Percentiles rank a stretch among this genome's conserved stretches.
phyloP scores from a whole-genome alignment of 1,139 yeast species.

The Candida sp. region DNA sequence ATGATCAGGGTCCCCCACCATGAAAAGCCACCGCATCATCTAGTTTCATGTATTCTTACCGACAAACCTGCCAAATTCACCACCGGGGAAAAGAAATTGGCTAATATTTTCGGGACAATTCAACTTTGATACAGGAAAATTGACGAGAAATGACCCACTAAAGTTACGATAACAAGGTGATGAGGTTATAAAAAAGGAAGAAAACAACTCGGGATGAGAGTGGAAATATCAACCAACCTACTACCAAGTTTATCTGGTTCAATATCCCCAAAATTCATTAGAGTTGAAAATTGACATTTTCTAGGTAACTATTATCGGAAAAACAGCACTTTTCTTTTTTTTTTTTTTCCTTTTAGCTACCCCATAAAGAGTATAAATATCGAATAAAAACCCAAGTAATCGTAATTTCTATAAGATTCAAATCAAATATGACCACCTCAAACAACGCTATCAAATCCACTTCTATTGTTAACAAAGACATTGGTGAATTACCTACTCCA shows the following conservation, averaged over 20 bases:
- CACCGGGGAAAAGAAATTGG: no score
- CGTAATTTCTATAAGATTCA: neutral
- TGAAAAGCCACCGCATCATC: no score
- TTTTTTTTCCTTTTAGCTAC: neutral
- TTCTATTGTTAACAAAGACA: slow-evolving; percentile 30
- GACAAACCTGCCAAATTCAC: no score
- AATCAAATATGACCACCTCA: slow-evolving; percentile 13
- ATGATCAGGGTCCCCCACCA: no score
- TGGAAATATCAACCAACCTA: no score
- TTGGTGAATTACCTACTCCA: slow-evolving; percentile 39
- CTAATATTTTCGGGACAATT: neutral
- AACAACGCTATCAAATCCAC: slow-evolving; percentile 12
- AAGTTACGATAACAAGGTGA: no score
- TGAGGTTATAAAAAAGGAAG: no score
- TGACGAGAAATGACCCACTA: neutral
- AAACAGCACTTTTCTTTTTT: slow-evolving; percentile 1
- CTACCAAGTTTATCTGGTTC: no score
- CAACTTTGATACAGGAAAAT: neutral
- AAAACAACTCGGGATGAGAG: no score
- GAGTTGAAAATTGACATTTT: no score
- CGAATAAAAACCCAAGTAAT: neutral
- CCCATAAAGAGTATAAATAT: neutral
- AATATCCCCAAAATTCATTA: no score
- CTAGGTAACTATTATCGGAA: slow-evolving; percentile 1
- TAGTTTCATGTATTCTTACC: no score